phyloP scores from a whole-genome alignment of 2,329 filamentous ascomycete genomes.

The Paecilomyces dactylethromorphus region DNA sequence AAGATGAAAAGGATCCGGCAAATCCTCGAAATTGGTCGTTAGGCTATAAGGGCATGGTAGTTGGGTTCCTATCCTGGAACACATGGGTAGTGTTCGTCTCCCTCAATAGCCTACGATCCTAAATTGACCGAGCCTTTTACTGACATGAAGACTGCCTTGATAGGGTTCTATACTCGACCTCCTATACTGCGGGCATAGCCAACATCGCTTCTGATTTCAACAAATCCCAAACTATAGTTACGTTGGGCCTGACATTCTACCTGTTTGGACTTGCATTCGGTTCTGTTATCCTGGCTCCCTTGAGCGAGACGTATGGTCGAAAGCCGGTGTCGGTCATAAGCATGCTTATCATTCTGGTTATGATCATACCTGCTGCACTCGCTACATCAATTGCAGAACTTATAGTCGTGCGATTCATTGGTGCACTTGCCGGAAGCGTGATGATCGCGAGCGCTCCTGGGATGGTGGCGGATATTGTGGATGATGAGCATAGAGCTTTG shows the following conservation, averaged over 20 bases:
- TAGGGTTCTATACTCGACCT: conserved; percentile 66
- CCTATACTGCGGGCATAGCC: conserved; percentile 66
- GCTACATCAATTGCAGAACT: conserved; percentile 62
- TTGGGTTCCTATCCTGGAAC: conserved; percentile 51
- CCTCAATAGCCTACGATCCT: neutral
- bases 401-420: conserved; percentile 68
- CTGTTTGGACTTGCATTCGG: conserved; percentile 67
- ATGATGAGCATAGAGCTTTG: conserved; percentile 71
- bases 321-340: conserved; percentile 60
- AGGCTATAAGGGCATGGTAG: conserved; percentile 49
- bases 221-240: conserved; percentile 53
- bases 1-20: conserved; percentile 47
- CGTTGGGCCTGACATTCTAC: conserved; percentile 73
- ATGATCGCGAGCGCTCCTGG: conserved; percentile 81
- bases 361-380: conserved; percentile 66
- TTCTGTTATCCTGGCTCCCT: conserved; percentile 64
- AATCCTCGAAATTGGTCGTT: conserved; percentile 55
- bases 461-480: conserved; percentile 75
- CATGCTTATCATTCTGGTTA: conserved; percentile 56
- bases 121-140: conserved; percentile 4
- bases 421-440: conserved; percentile 66
- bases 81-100: conserved; percentile 47
- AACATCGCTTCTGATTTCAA: conserved; percentile 64
- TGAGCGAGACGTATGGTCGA: conserved; percentile 45
- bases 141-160: conserved; percentile 6